Evolutionary conservation across 305 asterid genomes (phyloP).

Genomic region (Fraxinus dipetala): DNA sequence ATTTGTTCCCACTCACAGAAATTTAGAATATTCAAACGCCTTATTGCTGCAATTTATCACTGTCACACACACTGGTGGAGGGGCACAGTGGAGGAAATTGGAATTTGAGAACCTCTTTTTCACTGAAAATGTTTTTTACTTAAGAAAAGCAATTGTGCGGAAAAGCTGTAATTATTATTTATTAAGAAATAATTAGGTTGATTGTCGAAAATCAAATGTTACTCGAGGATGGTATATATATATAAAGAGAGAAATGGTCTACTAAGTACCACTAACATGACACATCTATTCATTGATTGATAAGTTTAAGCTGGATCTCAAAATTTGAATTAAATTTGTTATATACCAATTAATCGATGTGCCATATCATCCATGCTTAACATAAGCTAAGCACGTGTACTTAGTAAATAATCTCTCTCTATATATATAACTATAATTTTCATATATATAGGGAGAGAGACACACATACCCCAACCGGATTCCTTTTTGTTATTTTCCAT

Average conservation of each 20-base stretch:
- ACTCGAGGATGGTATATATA: neutral
- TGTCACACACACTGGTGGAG: neutral
- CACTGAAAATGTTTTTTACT: neutral
- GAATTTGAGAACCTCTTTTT: neutral
- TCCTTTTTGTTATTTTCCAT: neutral
- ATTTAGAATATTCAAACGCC: neutral
- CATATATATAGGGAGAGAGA: neutral
- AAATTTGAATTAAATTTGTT: neutral
- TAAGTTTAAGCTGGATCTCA: neutral
- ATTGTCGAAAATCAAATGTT: neutral
- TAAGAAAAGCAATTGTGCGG: neutral
- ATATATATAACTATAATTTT: neutral
- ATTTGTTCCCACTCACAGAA: neutral
- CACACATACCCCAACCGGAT: neutral
- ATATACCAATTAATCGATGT: neutral
- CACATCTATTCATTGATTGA: neutral
- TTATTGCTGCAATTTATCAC: neutral
- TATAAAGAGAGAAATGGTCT: neutral
- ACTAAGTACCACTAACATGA: neutral
- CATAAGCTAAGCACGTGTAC: neutral
- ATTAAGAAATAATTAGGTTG: neutral
- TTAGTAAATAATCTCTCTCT: neutral
- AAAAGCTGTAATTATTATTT: neutral
- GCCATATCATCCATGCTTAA: neutral
- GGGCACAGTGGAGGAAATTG: neutral